Evolutionary conservation across 345 rosid genomes (phyloP), one percentile per base, ranked within the genome.

Genomic region (Excoecaria agallocha): DNA sequence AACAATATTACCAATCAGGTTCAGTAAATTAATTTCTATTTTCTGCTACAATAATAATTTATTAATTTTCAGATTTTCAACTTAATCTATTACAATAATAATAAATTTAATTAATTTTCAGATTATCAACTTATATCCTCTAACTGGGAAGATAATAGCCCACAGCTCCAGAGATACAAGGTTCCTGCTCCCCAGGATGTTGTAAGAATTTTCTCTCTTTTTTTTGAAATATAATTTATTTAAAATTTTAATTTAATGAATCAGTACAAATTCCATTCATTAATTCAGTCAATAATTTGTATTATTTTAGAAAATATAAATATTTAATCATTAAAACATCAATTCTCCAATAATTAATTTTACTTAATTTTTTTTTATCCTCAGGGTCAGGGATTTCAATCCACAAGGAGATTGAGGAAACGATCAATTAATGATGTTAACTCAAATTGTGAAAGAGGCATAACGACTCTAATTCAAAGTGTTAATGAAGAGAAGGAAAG

Each of bases 1-100:
- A 78, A 68, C 81, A 78, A 68, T 38, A 66, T 66, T 65, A 61
- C 75, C 81, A 76, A 66, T 78, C 83, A 80, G 89, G 88, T 88
- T 71, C 49, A 19, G 24, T 72, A 22, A 68, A 52, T n/a, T n/a
- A n/a, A n/a, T 24, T 11, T 78, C 66, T 51, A 13, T 43, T 43
- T 13, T 37, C 20, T 35, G 43, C 20, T 35, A 35, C 45, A 12
- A 54, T 54, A 54, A 17, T 43, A 7, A 16, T 54, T 54, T 17
- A 54, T n/a, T n/a, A n/a, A n/a, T n/a, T n/a, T n/a, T n/a, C n/a
- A n/a, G n/a, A n/a, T n/a, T n/a, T n/a, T n/a, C n/a, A n/a, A n/a
- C n/a, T n/a, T n/a, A n/a, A n/a, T n/a, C 9, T 8, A 4, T 8
- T 43, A 43, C 46, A 3, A 43, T 43, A 43, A 43, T 4, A 43